Evolutionary conservation across 106 monocot genomes (phyloP).

Genomic region (Vanilla planifolia): DNA sequence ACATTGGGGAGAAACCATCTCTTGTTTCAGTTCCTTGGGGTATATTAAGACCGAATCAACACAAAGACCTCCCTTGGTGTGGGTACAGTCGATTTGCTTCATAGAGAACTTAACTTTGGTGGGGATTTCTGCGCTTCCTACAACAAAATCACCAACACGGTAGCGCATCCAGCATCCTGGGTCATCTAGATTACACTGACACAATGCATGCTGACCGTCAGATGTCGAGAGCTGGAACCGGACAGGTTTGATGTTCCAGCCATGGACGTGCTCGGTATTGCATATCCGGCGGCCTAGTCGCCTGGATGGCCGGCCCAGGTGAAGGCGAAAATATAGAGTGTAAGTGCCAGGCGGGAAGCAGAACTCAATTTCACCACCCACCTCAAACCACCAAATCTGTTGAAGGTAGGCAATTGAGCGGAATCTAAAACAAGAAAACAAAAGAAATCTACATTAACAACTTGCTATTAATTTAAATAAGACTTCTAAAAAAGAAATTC

Average conservation of each 20-base stretch:
- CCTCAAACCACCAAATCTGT: constrained; percentile 53
- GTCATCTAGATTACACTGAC: constrained; percentile 22
- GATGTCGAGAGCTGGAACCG: constrained; percentile 41
- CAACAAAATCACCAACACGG: constrained; percentile 45
- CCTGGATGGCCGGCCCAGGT: constrained; percentile 29
- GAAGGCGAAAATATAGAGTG: constrained; percentile 39
- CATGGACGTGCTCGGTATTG: constrained; percentile 31
- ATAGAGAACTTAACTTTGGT: constrained; percentile 47
- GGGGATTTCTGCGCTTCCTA: constrained; percentile 3
- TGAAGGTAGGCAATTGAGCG: constrained; percentile 40
- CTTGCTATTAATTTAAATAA: too few species aligned
- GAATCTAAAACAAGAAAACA: constrained; percentile 21
- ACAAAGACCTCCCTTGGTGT: constrained; percentile 56
- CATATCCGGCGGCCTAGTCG: constrained; percentile 31
- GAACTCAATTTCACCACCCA: constrained; percentile 41
- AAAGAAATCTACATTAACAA: too few species aligned
- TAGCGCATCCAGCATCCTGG: constrained; percentile 33
- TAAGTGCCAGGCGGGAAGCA: constrained; percentile 37
- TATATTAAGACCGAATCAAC: constrained; percentile 47
- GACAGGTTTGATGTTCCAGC: constrained; percentile 43
- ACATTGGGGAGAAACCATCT: constrained; percentile 8
- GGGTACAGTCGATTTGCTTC: constrained; percentile 61
- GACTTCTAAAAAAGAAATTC: too few species aligned
- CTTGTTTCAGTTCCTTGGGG: constrained; percentile 22
- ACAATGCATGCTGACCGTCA: constrained; percentile 34